Conservation (phyloP, 140 eudicot species). For the Oenanthe javanica region DNA sequence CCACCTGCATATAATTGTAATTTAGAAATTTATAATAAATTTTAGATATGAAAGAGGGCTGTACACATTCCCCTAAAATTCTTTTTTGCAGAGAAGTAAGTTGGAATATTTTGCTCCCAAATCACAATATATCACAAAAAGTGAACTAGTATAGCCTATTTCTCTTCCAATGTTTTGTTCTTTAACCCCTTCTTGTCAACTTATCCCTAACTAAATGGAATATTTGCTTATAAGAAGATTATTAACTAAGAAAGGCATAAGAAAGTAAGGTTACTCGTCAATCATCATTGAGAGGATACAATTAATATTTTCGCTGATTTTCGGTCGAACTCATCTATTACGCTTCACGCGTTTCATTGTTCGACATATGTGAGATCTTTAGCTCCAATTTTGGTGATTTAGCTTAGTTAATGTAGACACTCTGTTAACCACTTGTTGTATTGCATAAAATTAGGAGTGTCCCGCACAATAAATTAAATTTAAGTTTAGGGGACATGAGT, state of each 20-base stretch:
- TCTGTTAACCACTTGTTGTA: not conserved
- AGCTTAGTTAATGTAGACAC: not conserved
- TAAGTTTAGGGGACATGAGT: not conserved
- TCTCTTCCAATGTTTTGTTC: not conserved
- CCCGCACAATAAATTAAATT: not conserved
- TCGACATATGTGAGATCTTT: not conserved
- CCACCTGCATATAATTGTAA: slow-evolving; percentile 53
- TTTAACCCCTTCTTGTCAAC: not conserved
- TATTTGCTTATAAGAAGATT: not conserved
- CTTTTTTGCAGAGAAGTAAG: not conserved
- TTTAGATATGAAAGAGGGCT: not conserved
- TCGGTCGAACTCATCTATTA: not conserved
- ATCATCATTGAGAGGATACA: not conserved
- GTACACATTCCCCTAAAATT: not conserved
- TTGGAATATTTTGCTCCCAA: not conserved
- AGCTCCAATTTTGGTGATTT: not conserved
- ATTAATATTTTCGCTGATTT: not conserved
- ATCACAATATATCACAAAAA: not conserved
- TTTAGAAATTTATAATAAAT: not conserved
- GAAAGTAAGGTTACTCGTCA: not conserved
- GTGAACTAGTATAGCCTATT: not conserved
- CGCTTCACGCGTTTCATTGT: not conserved
- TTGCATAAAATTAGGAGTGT: not conserved
- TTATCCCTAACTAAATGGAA: not conserved
- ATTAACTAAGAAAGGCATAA: not conserved